Percentiles rank a stretch among this genome's conserved stretches.
Evolutionary conservation across 129 eudicot species (phyloP).

Genomic region (Lonicera japonica): DNA sequence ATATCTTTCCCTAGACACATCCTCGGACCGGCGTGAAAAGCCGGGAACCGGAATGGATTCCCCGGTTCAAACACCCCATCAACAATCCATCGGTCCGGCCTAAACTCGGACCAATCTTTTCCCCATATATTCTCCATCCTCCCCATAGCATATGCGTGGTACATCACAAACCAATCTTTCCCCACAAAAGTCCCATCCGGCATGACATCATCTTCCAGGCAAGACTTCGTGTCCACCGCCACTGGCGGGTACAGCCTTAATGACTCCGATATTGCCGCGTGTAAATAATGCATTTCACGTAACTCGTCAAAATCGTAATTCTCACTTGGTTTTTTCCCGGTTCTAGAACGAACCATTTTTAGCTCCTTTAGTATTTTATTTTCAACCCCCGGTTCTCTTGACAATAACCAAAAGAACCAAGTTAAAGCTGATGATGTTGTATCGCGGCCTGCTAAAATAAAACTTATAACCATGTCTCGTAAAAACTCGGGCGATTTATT

Average conservation of each 20-base stretch:
- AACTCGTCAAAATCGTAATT: conserved; percentile 50
- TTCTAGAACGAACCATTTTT: conserved; percentile 8
- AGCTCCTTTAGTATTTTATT: conserved; percentile 47
- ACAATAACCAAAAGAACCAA: conserved; percentile 79
- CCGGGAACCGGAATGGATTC: conserved; percentile 53
- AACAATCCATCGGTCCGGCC: conserved; percentile 80
- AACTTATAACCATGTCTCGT: conserved; percentile 46
- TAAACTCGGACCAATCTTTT: conserved; percentile 49
- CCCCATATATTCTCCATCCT: conserved; percentile 86
- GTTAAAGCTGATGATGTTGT: conserved; percentile 68
- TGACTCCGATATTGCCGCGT: too few species aligned
- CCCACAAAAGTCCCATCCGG: conserved; percentile 64
- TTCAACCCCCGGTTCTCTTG: conserved; percentile 36
- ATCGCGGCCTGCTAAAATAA: conserved; percentile 83
- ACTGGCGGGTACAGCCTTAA: conserved; percentile 80
- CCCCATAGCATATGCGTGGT: conserved; percentile 67
- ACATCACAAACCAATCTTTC: conserved; percentile 55
- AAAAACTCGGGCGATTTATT: conserved; percentile 49
- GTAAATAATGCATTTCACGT: conserved; percentile 64
- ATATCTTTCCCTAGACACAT: conserved; percentile 77
- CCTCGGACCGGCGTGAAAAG: conserved; percentile 76
- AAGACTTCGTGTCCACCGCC: conserved; percentile 56
- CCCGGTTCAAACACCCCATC: conserved; percentile 36
- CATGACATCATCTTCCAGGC: conserved; percentile 41
- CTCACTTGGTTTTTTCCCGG: conserved; percentile 11